Base-by-base conservation (phyloP, 352 stramenopile species). In the Phytophthora citricola region DNA sequence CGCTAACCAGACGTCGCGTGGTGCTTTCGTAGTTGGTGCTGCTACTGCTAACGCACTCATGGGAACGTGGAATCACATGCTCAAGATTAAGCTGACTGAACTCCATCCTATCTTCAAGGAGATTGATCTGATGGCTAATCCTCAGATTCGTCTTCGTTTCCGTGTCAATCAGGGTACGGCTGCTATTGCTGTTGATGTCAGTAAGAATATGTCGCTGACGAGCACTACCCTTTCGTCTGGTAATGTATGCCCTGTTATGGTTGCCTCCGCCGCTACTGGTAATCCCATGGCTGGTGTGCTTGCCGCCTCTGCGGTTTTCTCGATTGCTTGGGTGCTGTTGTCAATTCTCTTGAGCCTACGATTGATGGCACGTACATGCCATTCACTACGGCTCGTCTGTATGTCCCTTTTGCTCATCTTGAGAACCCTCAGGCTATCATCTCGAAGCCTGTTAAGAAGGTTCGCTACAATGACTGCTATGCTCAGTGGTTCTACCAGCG, bases 31-130 rank as follows among this genome's bases (percentile, higher is more conserved):
- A 3, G 55, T 43, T 26, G 44, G 44, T 26, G 20, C 32, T 40
- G n/a, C 7, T 26, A 41, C 43, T 15, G 55, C 44, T 63, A 17
- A 24, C 34, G 34, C 31, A 0, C 43, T 47, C 34, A 40, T 54
- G 40, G 32, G 8, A 39, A 39, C 12, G 5, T 15, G 2, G 32
- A 39, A 39, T 14, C 12, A 39, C 32, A 58, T 58, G 50, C 50
- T 58, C 10, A 58, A 58, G 14, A 39, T 58, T 14, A 61, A 50
- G 29, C 32, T 60, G 4, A 24, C 11, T 26, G 52, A 60, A 10
- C 27, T 60, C 4, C 52, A 59, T 22, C 51, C 51, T 4, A 50
- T 59, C n/a, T 59, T 59, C 52, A 50, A 51, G 39, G 52, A 60
- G 26, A 39, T 60, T 8, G 39, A 60, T 12, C 24, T 48, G 1